Conservation (phyloP, 371 early-diverging fungal genomes). For the Parasitella parasitica region DNA sequence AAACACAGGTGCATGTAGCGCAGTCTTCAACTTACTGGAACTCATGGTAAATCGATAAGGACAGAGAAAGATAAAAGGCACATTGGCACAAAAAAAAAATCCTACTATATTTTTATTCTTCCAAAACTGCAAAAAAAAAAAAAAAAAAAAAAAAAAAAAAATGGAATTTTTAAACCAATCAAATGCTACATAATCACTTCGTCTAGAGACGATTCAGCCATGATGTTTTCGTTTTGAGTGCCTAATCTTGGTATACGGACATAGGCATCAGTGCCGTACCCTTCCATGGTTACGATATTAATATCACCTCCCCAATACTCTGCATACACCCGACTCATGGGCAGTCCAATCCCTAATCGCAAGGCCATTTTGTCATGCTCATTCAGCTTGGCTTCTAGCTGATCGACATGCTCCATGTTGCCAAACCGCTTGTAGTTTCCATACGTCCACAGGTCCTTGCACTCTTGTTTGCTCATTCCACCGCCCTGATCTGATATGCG, state of each 20-base stretch:
- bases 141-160: slow-evolving; percentile 4
- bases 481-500: slow-evolving; percentile 86
- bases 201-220: slow-evolving; percentile 12
- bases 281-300: slow-evolving; percentile 67
- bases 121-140: neutral
- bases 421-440: slow-evolving; percentile 52
- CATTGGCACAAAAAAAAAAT: neutral
- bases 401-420: slow-evolving; percentile 61
- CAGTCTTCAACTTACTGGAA: slow-evolving; percentile 1
- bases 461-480: slow-evolving; percentile 59
- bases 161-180: neutral
- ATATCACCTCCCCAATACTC: slow-evolving; percentile 77
- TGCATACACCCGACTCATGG: slow-evolving; percentile 83
- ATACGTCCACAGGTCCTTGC: slow-evolving; percentile 72
- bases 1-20: neutral
- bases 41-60: neutral
- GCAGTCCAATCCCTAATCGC: slow-evolving; percentile 77
- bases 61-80: neutral
- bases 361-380: slow-evolving; percentile 49
- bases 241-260: slow-evolving; percentile 67
- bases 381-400: slow-evolving; percentile 55
- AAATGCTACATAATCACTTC: slow-evolving; percentile 22
- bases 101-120: neutral
- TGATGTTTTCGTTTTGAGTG: slow-evolving; percentile 58
- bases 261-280: slow-evolving; percentile 84